phyloP scores from a whole-genome alignment of 2,329 filamentous ascomycete species.

The Tolypocladium guangdongense region DNA sequence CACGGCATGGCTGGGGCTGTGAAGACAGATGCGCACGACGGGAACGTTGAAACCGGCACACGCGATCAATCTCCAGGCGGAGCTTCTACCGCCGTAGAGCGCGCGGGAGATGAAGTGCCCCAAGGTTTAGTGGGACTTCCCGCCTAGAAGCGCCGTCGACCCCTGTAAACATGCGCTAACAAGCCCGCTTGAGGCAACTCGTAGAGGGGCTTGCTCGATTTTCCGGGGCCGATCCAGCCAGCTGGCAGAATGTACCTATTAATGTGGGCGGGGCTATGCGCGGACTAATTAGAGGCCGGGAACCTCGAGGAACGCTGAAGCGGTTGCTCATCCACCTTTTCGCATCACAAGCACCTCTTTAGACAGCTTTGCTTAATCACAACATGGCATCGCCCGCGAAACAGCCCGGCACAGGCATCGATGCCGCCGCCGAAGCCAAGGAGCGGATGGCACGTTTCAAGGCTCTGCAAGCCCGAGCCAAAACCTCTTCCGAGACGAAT shows the following conservation, averaged over 20 bases:
- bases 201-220: too few species aligned
- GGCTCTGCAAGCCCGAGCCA: slow-evolving; percentile 70
- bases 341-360: not conserved
- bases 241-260: too few species aligned
- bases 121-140: slow-evolving; percentile 3
- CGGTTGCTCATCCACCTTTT: too few species aligned
- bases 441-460: slow-evolving; percentile 77
- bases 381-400: slow-evolving; percentile 17
- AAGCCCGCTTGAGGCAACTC: too few species aligned
- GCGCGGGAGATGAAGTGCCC: too few species aligned
- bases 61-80: too few species aligned
- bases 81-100: not conserved
- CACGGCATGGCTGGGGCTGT: not conserved
- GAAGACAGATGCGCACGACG: not conserved
- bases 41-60: not conserved
- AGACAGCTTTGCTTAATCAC: not conserved
- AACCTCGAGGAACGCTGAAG: too few species aligned
- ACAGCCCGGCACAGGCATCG: slow-evolving; percentile 9
- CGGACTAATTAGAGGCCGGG: too few species aligned
- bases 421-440: slow-evolving; percentile 36
- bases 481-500: slow-evolving; percentile 62
- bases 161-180: not conserved
- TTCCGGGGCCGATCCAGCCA: too few species aligned
- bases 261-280: too few species aligned
- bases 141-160: not conserved